Evolutionary conservation across 208 protist genomes (phyloP), one percentile per base, ranked within the genome.

Genomic region (Leishmania braziliensis): DNA sequence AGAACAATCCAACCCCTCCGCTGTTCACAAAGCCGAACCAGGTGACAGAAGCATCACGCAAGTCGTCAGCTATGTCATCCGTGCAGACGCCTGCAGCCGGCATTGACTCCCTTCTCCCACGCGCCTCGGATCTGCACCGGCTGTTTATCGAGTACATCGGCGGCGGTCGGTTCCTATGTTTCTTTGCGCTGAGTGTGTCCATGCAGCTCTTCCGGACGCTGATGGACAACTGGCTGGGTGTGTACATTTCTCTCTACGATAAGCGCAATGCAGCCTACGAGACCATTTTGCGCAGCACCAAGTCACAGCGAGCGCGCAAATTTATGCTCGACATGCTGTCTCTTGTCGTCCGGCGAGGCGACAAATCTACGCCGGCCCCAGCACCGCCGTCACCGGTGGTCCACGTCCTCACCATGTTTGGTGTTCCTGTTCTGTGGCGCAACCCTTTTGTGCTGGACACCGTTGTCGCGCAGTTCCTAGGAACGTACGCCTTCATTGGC

Each of bases 181-280:
- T 92, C 33, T 75, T 94, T 46, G 63, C 85, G 12, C 82, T 85
- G 33, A 91, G 81, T 83, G 75, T 93, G 36, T 48, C 81, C 46
- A 86, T 89, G 83, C 88, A 95, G 74, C 75, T 86, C 29, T 84
- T 94, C 53, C 89, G 84, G 58, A 93, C 84, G 53, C 77, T 93
- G 69, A 86, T 89, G 80, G 93, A 96, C 84, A 91, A 94, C 77
- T 96, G 93, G 91, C 82, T 96, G 5, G 89, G 91, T 69, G 80
- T 96, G 26, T 96, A 91, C 89, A 87, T 95, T 56, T 88, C 90
- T 29, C 79, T 93, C 69, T 84, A 88, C 58, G 80, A 82, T 74
- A 84, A 88, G 84, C 77, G 82, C 33, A 82, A 86, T 68, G 85
- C 84, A 72, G 84, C 84, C 58, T 80, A 83, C 77, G 82, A 84